Evolutionary conservation across 2,329 filamentous ascomycete genomes (phyloP).

Genomic region (Phyllosticta citribraziliensis): DNA sequence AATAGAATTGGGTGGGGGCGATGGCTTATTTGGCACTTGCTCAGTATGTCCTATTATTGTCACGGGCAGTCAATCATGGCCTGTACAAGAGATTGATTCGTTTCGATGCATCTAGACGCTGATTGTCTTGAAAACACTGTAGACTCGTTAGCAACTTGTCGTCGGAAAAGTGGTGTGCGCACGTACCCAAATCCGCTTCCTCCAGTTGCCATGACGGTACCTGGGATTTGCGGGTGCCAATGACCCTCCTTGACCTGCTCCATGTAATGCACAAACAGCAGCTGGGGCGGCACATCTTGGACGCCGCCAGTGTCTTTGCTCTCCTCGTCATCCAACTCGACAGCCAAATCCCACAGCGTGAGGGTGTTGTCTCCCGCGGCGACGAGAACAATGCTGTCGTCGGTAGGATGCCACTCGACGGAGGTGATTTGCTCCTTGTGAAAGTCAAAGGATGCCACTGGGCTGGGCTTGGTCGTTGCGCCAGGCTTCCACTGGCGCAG

Average conservation of each 20-base stretch:
- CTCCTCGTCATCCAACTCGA: conserved; percentile 95
- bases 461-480: conserved; percentile 50
- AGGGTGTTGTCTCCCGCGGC: conserved; percentile 89
- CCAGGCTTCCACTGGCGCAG: conserved; percentile 83
- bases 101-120: conserved; percentile 21
- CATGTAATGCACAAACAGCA: conserved; percentile 95
- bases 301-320: conserved; percentile 79
- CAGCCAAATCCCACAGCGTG: conserved; percentile 91
- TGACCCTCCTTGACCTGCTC: conserved; percentile 91
- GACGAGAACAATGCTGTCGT: conserved; percentile 90
- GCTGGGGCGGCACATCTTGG: conserved; percentile 82
- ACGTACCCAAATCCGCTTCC: conserved; percentile 66
- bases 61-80: background rate
- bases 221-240: conserved; percentile 95
- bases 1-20: background rate
- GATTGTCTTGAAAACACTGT: conserved; percentile 31
- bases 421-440: conserved; percentile 95
- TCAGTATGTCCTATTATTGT: background rate
- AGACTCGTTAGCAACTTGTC: conserved; percentile 14
- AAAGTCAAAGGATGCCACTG: conserved; percentile 89
- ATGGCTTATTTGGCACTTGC: background rate
- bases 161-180: background rate
- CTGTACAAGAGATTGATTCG: background rate
- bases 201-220: conserved; percentile 80
- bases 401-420: conserved; percentile 94